Evolutionary conservation across 257 asterid genomes (phyloP), one percentile per base, ranked within the genome.

Genomic region (Nicotiana benthamiana): DNA sequence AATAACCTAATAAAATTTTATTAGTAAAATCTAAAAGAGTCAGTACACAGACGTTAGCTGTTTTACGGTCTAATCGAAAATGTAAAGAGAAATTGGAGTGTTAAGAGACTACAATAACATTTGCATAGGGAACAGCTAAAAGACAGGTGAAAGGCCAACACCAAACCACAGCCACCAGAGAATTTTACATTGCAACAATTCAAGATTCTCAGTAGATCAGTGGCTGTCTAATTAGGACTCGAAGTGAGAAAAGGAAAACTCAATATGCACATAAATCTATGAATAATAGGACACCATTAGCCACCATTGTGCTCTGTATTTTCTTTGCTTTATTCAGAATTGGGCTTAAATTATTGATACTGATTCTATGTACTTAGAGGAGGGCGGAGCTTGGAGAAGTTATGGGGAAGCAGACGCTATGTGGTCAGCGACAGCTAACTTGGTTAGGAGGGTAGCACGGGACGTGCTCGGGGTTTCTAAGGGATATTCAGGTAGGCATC

Each of bases 121-220:
- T 20, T 20, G 5, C 85, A 86, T 87, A 81, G 81, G 88, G 81
- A 89, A 90, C 82, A 48, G 86, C 53, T 80, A 65, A 56, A 51
- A 54, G 82, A 84, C 81, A 80, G 87, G 88, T 87, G 78, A 83
- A 79, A 43, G 59, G 56, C 80, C 68, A 82, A 70, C 88, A 86
- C 90, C 93, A 83, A 89, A 81, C 82, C 43, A 34, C 61, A 86
- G 85, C 91, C 84, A 87, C 85, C 77, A 81, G 81, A 11, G 87
- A 60, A 86, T 84, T 66, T 75, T 70, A 67, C 36, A 51, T 13
- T 12, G 13, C 17, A 11, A 48, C 54, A 12, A 43, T 22, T 40
- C 57, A 70, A 70, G 57, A 43, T 70, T 70, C 32, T 70, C 34
- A 70, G 36, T 62, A 59, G 18, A 59, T 20, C 64, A 59, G 30